Base-by-base conservation (phyloP, 2,329 filamentous ascomycete genomes). In the Endothia cerciana region DNA sequence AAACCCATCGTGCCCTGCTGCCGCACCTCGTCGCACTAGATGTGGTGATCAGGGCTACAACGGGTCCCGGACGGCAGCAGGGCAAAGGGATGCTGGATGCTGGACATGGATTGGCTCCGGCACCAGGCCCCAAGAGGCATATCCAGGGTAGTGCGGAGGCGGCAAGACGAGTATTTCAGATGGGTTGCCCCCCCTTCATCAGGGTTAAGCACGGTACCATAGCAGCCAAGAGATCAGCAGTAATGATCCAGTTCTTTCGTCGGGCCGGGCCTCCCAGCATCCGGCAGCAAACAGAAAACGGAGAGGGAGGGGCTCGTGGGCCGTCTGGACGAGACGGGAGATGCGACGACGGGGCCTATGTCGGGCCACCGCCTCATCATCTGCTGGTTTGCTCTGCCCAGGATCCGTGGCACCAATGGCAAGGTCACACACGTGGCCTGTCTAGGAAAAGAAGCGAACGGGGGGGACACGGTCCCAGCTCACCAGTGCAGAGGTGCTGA, bases 361-460 rank as follows among this genome's bases (percentile, higher is more conserved):
- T 62, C 53, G 61, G 59, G 64, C 65, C 65, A 63, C 63, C 25
- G 47, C 22, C 25, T 17, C 51, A 65, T 64, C 55, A 60, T 8
- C 59, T 57, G 43, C 55, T 33, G 56, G 60, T 58, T 58, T 60
- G 62, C 55, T 60, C 55, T 55, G 43, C 33, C 30, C 51, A 45
- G 55, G 10, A 4, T 36, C 36, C 33, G 62, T 64, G 62, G 43
- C 62, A 60, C 62, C 43, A 53, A n/a, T 53, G 55, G 40, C 25
- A 33, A 33, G 43, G 56, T 64, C 45, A 60, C 56, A 64, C 62
- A 60, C 38, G 56, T 60, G 45, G 55, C 45, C 43, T 64, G 62
- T 59, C 62, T 64, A 55, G 45, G 59, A 61, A 49, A 51, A 25
- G 45, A 53, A 36, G 36, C 47, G 51, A 43, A 58, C 41, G 57